These are phyloP conservation scores for Aspergillus campestris DNA, from an alignment of 495 filamentous ascomycete genomes.

Conservation along the genomic window DNA sequence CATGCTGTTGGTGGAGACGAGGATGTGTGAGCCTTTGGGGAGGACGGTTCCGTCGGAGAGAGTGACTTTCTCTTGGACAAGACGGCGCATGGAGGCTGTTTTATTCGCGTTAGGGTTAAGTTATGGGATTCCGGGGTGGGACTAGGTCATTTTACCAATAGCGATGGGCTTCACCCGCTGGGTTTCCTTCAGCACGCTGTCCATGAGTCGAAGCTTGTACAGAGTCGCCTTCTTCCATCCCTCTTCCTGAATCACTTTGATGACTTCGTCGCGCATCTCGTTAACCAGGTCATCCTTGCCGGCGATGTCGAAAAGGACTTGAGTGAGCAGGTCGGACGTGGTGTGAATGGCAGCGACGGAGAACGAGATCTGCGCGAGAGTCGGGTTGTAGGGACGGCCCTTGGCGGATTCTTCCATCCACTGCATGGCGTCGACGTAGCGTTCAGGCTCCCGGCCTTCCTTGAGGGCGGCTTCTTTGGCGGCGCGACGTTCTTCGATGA, in stretches of 20 bases:
- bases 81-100: constrained; percentile 27
- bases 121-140: too few relatives aligned
- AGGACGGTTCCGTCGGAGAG: constrained; percentile 9
- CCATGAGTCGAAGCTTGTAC: constrained; percentile 30
- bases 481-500: constrained; percentile 8
- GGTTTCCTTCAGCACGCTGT: constrained; percentile 14
- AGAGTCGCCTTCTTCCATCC: constrained; percentile 25
- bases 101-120: neutral
- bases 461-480: constrained; percentile 4
- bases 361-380: constrained; percentile 13
- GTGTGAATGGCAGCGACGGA: constrained; percentile 25
- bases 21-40: constrained; percentile 12
- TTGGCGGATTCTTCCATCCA: constrained; percentile 19
- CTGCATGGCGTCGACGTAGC: constrained; percentile 11
- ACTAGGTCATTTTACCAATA: constrained; percentile 16
- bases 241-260: constrained; percentile 2
- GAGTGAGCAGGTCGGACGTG: constrained; percentile 14
- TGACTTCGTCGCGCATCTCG: constrained; percentile 10
- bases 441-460: neutral
- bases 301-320: constrained; percentile 19
- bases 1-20: constrained; percentile 11
- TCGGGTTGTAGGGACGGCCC: constrained; percentile 9
- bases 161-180: constrained; percentile 13
- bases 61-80: constrained; percentile 10
- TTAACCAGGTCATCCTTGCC: constrained; percentile 9